Conservation (phyloP, 257 asterid genomes). For the Rubia yunnanensis region DNA sequence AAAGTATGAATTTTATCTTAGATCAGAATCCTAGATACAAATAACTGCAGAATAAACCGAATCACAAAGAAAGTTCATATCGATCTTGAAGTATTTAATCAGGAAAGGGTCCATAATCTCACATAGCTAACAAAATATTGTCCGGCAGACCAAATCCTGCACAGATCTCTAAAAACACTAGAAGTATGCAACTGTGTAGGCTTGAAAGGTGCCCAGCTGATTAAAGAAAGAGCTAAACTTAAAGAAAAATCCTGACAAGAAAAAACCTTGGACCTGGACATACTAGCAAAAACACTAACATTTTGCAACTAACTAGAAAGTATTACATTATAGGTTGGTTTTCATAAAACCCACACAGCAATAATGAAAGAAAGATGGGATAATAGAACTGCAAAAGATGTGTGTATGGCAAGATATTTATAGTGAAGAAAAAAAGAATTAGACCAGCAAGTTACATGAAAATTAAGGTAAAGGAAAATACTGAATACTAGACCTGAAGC, state of each 20-base stretch:
- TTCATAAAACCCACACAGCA: not conserved
- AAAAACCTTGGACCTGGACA: not conserved
- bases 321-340: not conserved
- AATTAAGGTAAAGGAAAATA: not conserved
- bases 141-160: not conserved
- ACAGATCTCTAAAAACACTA: not conserved
- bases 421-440: not conserved
- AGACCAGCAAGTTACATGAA: not conserved
- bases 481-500: conserved; percentile 50
- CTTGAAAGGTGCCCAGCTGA: not conserved
- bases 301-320: not conserved
- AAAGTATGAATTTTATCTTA: not conserved
- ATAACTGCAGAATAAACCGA: not conserved
- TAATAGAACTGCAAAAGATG: not conserved
- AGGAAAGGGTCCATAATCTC: not conserved
- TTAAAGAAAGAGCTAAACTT: not conserved
- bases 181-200: not conserved
- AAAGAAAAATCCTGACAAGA: not conserved
- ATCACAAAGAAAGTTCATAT: not conserved
- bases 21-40: not conserved
- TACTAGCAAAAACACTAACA: not conserved
- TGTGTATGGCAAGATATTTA: not conserved
- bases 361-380: not conserved
- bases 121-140: not conserved
- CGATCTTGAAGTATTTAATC: not conserved